Evolutionary conservation across 2,329 filamentous ascomycete species (phyloP).

Genomic region (Calonectria fujianensis): DNA sequence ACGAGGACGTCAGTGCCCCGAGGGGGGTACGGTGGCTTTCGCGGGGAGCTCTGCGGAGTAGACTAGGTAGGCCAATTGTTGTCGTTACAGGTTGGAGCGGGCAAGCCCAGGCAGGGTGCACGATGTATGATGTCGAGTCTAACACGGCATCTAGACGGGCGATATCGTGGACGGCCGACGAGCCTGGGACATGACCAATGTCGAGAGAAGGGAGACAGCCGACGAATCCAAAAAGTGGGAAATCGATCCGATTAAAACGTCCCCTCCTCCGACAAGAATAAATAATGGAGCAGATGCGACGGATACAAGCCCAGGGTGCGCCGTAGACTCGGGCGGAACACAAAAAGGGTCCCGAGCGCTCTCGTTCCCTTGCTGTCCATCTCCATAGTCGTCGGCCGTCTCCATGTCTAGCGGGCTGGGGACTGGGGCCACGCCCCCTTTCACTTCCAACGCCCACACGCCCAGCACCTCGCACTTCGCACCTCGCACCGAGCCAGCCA

Average conservation of each 20-base stretch:
- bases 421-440: conserved; percentile 43
- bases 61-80: conserved; percentile 6
- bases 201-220: conserved; percentile 1
- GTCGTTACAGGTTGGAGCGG: conserved; percentile 21
- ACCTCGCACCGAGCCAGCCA: conserved; percentile 27
- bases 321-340: conserved; percentile 48
- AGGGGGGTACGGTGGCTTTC: not conserved
- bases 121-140: conserved; percentile 28
- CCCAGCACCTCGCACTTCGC: conserved; percentile 12
- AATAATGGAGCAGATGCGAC: conserved; percentile 40
- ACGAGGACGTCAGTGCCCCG: not conserved
- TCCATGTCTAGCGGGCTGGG: conserved; percentile 38
- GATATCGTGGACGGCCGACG: conserved; percentile 1
- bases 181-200: conserved; percentile 6
- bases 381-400: conserved; percentile 37
- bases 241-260: conserved; percentile 10
- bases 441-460: conserved; percentile 16
- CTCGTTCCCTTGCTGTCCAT: conserved; percentile 41
- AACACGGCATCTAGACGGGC: conserved; percentile 23
- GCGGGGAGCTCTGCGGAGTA: not conserved
- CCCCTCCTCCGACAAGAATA: conserved; percentile 25
- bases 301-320: conserved; percentile 37
- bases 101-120: conserved; percentile 29
- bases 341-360: conserved; percentile 51
- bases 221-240: conserved; percentile 10